Conservation (phyloP, 495 filamentous ascomycete genomes). For the Talaromyces wortmannii region DNA sequence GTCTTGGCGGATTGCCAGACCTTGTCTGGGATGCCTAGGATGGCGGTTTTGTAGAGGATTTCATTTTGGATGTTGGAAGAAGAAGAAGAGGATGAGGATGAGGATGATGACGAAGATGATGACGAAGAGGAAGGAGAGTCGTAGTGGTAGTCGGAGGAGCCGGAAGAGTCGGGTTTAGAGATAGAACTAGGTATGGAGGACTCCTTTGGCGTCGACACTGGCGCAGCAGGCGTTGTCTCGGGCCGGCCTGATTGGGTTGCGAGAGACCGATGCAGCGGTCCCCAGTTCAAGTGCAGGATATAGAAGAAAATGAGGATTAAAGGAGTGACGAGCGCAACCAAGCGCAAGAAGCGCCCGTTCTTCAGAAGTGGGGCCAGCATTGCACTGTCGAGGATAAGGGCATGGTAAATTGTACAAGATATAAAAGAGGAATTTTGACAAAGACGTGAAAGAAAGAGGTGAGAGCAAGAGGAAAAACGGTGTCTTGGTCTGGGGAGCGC, state of each 20-base stretch:
- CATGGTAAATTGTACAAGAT: too few relatives aligned
- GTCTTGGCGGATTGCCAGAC: constrained; percentile 17
- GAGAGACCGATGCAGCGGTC: background rate
- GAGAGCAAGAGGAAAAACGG: too few relatives aligned
- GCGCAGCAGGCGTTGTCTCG: background rate
- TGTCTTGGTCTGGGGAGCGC: too few relatives aligned
- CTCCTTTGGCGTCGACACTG: too few relatives aligned
- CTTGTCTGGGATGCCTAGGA: constrained; percentile 12
- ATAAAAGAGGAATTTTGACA: too few relatives aligned
- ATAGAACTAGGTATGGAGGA: too few relatives aligned
- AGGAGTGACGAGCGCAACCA: background rate
- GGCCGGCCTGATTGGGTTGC: background rate
- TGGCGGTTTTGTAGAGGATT: background rate
- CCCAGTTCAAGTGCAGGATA: background rate
- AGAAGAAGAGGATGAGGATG: background rate
- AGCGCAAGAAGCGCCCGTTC: background rate
- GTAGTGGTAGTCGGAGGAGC: background rate
- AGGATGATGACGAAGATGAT: background rate
- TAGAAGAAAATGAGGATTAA: background rate
- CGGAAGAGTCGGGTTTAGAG: background rate
- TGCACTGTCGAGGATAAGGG: background rate
- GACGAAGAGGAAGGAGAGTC: background rate
- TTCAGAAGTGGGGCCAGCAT: background rate
- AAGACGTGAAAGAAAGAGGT: too few relatives aligned
- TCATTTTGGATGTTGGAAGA: background rate